phyloP scores from a whole-genome alignment of 805 yeast genomes.

The Sungouiella thailandica region DNA sequence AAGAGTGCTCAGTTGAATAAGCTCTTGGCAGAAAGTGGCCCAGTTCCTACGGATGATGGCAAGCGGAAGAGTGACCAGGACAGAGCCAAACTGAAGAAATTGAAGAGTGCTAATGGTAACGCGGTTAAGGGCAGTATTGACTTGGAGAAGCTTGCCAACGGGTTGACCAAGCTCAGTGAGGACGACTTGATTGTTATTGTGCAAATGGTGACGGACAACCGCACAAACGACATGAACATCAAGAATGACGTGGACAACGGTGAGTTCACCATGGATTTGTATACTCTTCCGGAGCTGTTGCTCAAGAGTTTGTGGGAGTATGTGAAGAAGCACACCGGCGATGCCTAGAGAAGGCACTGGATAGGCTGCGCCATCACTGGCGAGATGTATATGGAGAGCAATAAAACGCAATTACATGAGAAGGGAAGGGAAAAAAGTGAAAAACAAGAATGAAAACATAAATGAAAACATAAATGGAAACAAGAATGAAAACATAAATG shows the following conservation, averaged over 20 bases:
- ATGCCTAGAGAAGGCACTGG: too few relatives aligned
- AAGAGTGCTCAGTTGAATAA: conserved; percentile 65
- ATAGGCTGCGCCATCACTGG: too few relatives aligned
- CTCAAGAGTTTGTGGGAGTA: conserved; percentile 93
- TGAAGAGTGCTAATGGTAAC: conserved; percentile 41
- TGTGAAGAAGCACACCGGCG: conserved; percentile 61
- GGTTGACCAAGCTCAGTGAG: conserved; percentile 80
- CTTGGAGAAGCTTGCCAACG: conserved; percentile 85
- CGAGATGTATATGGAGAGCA: too few relatives aligned
- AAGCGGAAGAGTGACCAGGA: conserved; percentile 28
- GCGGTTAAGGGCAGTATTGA: conserved; percentile 76
- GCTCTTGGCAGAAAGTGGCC: conserved; percentile 75
- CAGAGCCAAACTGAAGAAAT: conserved; percentile 42
- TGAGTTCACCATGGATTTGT: conserved; percentile 93
- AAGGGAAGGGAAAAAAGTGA: too few relatives aligned
- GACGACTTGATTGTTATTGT: conserved; percentile 93
- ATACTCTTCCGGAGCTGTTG: conserved; percentile 85
- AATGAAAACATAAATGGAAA: too few relatives aligned
- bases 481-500: too few relatives aligned
- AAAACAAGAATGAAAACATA: too few relatives aligned
- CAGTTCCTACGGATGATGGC: conserved; percentile 55
- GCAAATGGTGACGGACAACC: conserved; percentile 95
- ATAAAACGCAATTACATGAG: too few relatives aligned
- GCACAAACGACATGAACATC: conserved; percentile 91
- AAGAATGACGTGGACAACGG: conserved; percentile 96